Percentiles rank a stretch among this genome's conserved stretches.
Evolutionary conservation across 306 rosid species (phyloP).

Genomic region (Notholithocarpus densiflorus): DNA sequence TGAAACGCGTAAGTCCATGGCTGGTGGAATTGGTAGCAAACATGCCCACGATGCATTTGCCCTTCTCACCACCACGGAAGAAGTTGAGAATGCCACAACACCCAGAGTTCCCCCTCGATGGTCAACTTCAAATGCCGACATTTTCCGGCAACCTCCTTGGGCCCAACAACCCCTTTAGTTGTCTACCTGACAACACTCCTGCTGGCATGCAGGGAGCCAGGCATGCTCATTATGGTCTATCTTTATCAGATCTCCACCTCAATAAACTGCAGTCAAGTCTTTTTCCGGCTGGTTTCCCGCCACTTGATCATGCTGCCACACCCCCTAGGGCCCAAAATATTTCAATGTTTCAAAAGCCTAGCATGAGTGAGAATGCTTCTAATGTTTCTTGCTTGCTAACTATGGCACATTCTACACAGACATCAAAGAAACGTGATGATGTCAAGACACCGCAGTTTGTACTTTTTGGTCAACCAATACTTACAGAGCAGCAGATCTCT

Average conservation of each 20-base stretch:
- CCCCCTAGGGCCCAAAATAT: constrained; percentile 38
- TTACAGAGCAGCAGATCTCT: constrained; percentile 72
- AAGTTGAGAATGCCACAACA: constrained; percentile 65
- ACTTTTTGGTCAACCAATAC: constrained; percentile 78
- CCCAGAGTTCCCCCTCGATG: constrained; percentile 62
- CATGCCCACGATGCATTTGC: constrained; percentile 67
- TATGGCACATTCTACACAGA: constrained; percentile 49
- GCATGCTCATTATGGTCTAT: constrained; percentile 84
- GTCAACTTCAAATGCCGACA: constrained; percentile 52
- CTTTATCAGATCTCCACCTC: constrained; percentile 70
- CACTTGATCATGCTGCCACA: constrained; percentile 43
- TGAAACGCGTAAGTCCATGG: constrained; percentile 93
- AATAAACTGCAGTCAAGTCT: constrained; percentile 63
- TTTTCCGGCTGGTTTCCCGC: constrained; percentile 47
- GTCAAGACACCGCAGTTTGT: constrained; percentile 62
- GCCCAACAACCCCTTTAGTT: constrained; percentile 54
- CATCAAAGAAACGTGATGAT: constrained; percentile 45
- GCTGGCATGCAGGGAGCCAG: constrained; percentile 99
- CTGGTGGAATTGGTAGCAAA: constrained; percentile 76
- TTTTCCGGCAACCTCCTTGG: constrained; percentile 58
- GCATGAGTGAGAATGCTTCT: constrained; percentile 57
- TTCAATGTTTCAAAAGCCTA: constrained; percentile 44
- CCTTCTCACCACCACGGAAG: constrained; percentile 80
- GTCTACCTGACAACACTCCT: constrained; percentile 77
- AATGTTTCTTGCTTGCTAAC: constrained; percentile 63